Evolutionary conservation across 164 flowering plant species (phyloP), one percentile per base, ranked within the genome.

Genomic region (Chimonanthus praecox): DNA sequence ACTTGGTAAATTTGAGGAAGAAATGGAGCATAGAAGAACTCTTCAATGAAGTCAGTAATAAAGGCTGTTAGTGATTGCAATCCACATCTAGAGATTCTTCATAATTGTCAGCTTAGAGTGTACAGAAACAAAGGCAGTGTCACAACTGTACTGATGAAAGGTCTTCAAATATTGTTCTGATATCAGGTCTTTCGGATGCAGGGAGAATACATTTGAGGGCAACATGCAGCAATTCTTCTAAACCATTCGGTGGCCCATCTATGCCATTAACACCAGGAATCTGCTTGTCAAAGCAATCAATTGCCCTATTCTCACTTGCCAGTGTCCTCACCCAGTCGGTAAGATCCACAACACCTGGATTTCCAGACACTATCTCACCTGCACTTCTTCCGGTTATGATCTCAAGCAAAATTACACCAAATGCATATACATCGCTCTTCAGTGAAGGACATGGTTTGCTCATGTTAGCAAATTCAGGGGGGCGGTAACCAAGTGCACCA

Each of bases 361-460:
- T 74, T 3, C 81, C 81, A 7, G 85, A 79, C 45, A 86, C 79
- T 49, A 87, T 84, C 64, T 91, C 94, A 4, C 87, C 89, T 0
- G 91, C 84, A 74, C 84, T 75, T 80, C 78, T 86, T 54, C 94
- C 92, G 0, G 92, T 90, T 67, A 92, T 46, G 50, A 92, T 84
- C 82, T 92, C 94, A 71, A 90, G 68, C 72, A 90, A 71, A 70
- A 90, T 83, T 18, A 92, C 88, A 18, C 97, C 97, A 47, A 85
- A 92, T 9, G 97, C 92, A 79, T 90, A 92, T 4, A 90, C 89
- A 75, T 90, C 94, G 58, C 90, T 84, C 79, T 88, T 88, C 70
- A 92, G 71, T 3, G 94, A 90, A 9, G 94, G 94, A 79, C 84
- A 84, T 10, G 92, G 94, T 79, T 84, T 88, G 47, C 86, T 84